Evolutionary conservation across 257 asterid genomes (phyloP).

Genomic region (Voacanga thouarsii): DNA sequence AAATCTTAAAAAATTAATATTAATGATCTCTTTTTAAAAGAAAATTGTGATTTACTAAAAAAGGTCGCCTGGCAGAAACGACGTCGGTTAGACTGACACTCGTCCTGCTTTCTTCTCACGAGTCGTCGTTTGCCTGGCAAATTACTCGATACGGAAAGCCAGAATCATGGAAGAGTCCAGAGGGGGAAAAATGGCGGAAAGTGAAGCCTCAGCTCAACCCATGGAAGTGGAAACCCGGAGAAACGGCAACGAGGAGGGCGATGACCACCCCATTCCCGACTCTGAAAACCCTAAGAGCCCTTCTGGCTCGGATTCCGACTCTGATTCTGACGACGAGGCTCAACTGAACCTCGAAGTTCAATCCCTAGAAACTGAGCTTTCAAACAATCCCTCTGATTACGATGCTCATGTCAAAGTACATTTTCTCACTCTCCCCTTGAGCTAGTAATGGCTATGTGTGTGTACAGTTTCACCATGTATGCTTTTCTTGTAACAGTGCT

Average conservation of each 20-base stretch:
- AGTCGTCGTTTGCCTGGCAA: background rate
- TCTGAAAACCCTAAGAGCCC: conserved; percentile 36
- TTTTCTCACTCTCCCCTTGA: background rate
- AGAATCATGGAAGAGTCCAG: too few species aligned
- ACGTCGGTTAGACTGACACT: too few species aligned
- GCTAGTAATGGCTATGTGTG: background rate
- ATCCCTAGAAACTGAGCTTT: conserved; percentile 56
- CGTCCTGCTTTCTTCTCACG: too few species aligned
- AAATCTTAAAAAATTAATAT: too few species aligned
- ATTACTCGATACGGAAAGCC: background rate
- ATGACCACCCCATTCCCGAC: conserved; percentile 52
- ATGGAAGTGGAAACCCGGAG: conserved; percentile 23
- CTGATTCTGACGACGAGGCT: conserved; percentile 64
- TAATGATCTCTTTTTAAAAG: too few species aligned
- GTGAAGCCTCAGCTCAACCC: conserved; percentile 40
- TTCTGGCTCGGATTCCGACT: conserved; percentile 40
- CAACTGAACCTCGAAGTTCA: conserved; percentile 59
- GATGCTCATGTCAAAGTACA: conserved; percentile 72
- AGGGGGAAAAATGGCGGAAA: conserved; percentile 53
- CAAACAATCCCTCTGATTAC: conserved; percentile 61
- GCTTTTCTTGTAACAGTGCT: background rate
- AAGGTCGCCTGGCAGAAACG: too few species aligned
- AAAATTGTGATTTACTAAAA: too few species aligned
- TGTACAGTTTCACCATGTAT: background rate
- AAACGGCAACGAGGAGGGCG: conserved; percentile 16